phyloP scores from a whole-genome alignment of 768 basidiomycete genomes.

The Pleurotus ostreatus region DNA sequence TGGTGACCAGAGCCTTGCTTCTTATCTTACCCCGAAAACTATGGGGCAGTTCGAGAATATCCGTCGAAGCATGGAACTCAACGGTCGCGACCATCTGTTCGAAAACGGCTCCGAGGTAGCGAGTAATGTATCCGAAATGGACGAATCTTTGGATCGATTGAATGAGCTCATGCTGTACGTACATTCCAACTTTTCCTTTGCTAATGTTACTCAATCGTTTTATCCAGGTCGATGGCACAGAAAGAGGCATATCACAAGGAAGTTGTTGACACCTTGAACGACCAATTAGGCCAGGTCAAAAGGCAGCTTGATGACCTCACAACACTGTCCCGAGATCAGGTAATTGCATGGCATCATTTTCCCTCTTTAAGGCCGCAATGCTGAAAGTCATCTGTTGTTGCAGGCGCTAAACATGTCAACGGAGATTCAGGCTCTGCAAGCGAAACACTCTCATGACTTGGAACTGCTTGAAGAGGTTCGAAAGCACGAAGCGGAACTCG shows the following conservation, averaged over 20 bases:
- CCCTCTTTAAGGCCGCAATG: not conserved
- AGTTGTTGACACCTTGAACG: constrained; percentile 65
- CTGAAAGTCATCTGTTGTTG: constrained; percentile 2
- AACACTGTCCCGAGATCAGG: constrained; percentile 82
- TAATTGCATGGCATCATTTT: constrained; percentile 24
- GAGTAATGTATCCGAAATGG: constrained; percentile 44
- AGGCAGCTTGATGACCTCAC: constrained; percentile 81
- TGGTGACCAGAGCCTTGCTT: constrained; percentile 14
- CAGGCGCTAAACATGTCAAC: constrained; percentile 85
- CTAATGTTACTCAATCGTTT: constrained; percentile 10
- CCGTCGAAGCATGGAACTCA: constrained; percentile 57
- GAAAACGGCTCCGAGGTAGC: constrained; percentile 34
- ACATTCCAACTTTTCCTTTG: constrained; percentile 1
- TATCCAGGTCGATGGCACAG: constrained; percentile 87
- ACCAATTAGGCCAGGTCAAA: constrained; percentile 63
- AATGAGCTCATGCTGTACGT: constrained; percentile 92
- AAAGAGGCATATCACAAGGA: constrained; percentile 92
- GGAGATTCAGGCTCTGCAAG: constrained; percentile 73
- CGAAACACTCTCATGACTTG: constrained; percentile 53
- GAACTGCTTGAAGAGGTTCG: constrained; percentile 50
- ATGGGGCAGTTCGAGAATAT: constrained; percentile 72
- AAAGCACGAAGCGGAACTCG: constrained; percentile 52
- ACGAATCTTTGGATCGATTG: constrained; percentile 73
- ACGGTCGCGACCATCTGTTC: constrained; percentile 33
- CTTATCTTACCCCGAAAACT: constrained; percentile 65